Conservation (phyloP, 2,329 filamentous ascomycete genomes). For the Pleomassaria siparia region DNA sequence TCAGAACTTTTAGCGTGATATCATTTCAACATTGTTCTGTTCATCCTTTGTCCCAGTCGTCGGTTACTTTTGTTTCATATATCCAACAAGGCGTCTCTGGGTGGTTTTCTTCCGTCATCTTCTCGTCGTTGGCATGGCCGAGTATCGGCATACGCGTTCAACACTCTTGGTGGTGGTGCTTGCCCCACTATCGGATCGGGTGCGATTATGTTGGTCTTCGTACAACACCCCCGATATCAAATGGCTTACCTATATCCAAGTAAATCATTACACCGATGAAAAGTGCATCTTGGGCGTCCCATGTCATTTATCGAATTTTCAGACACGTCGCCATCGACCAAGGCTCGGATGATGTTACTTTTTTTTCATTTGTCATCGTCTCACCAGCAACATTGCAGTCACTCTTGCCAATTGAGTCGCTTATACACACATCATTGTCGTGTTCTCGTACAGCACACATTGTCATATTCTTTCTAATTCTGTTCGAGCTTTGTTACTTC, state of each 20-base stretch:
- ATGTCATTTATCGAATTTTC: neutral
- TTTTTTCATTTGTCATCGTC: neutral
- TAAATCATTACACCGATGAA: slow-evolving; percentile 4
- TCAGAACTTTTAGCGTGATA: slow-evolving; percentile 77
- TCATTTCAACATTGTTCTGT: neutral
- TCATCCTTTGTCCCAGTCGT: slow-evolving; percentile 1
- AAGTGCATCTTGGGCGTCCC: neutral
- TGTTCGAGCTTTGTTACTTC: neutral
- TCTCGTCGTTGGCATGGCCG: neutral
- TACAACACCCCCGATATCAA: neutral
- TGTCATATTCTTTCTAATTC: slow-evolving; percentile 1
- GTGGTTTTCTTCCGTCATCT: slow-evolving; percentile 3
- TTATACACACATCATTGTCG: neutral
- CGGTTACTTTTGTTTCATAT: slow-evolving; percentile 3
- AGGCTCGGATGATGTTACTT: slow-evolving; percentile 1
- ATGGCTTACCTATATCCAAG: slow-evolving; percentile 7
- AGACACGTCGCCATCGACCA: neutral
- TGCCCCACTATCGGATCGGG: neutral
- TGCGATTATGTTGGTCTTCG: neutral
- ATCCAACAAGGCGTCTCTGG: slow-evolving; percentile 6
- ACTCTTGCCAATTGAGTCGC: too few species aligned
- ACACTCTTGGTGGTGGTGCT: neutral
- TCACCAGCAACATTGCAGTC: too few species aligned
- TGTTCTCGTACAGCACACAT: neutral
- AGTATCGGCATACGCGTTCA: slow-evolving; percentile 3